Conservation (phyloP, 1,284 basidiomycete genomes). For the Austropuccinia psidii region DNA sequence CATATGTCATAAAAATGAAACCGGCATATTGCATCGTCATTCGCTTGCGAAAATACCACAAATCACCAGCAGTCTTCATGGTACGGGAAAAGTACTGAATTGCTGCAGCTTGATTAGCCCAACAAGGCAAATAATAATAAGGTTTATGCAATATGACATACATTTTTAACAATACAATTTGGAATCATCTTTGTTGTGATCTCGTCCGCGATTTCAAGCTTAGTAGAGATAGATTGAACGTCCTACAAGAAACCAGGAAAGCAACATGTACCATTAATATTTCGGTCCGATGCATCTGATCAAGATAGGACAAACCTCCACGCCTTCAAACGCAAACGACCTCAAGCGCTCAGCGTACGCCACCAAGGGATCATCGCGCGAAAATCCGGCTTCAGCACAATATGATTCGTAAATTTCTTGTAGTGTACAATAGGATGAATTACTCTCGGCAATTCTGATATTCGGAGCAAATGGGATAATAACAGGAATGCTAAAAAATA, state of each 20-base stretch:
- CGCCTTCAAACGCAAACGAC: conserved; percentile 53
- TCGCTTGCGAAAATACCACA: conserved; percentile 97
- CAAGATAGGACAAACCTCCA: conserved; percentile 55
- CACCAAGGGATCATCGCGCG: conserved; percentile 80
- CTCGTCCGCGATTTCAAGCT: conserved; percentile 86
- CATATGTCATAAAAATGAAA: conserved; percentile 84
- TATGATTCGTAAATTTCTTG: conserved; percentile 92
- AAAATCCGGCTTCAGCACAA: conserved; percentile 67
- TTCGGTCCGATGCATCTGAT: neutral
- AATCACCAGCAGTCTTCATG: conserved; percentile 73
- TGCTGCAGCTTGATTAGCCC: too few relatives aligned
- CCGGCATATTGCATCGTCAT: conserved; percentile 85
- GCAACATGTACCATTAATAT: neutral
- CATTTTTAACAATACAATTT: conserved; percentile 74
- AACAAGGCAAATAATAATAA: neutral
- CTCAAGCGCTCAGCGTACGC: conserved; percentile 59
- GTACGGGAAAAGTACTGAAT: conserved; percentile 78
- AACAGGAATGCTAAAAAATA: conserved; percentile 83
- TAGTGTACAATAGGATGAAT: conserved; percentile 80
- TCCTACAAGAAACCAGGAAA: neutral
- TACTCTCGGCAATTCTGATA: conserved; percentile 80
- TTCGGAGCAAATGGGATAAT: conserved; percentile 76
- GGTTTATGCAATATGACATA: conserved; percentile 50
- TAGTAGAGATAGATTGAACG: conserved; percentile 49
- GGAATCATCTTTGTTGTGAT: conserved; percentile 81